A percentile compares a stretch with the other conserved stretches of the same genome.
Conservation (phyloP, 1,139 yeast genomes). For the Saccharomycopsis hybrid region DNA sequence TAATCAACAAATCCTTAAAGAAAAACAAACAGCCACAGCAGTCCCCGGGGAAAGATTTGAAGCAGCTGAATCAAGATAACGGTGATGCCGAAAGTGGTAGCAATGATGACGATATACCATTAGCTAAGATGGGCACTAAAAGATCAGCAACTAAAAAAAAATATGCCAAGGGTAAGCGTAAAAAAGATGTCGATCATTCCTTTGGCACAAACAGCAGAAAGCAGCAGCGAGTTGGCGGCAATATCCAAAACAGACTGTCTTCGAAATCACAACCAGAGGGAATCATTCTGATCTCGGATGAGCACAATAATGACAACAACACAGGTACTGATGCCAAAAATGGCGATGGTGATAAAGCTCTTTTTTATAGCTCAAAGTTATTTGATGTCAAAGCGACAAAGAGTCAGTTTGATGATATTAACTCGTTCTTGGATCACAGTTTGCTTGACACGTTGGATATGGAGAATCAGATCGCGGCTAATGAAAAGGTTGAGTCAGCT, state of each 20-base stretch:
- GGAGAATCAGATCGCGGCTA: constrained; percentile 10
- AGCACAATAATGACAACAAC: not conserved
- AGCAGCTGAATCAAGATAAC: not conserved
- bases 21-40: not conserved
- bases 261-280: too few relatives aligned
- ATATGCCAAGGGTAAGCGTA: too few relatives aligned
- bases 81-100: not conserved
- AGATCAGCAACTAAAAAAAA: too few relatives aligned
- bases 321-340: not conserved
- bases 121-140: too few relatives aligned
- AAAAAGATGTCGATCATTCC: too few relatives aligned
- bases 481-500: constrained; percentile 2
- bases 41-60: not conserved
- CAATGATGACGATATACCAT: too few relatives aligned
- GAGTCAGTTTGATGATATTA: constrained; percentile 5
- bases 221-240: too few relatives aligned
- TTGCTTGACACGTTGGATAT: constrained; percentile 10
- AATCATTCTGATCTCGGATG: not conserved
- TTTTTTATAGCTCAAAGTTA: too few relatives aligned
- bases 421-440: constrained; percentile 10
- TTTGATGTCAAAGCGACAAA: not conserved
- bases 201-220: too few relatives aligned
- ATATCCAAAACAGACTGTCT: too few relatives aligned
- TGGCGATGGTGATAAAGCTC: constrained; percentile 22
- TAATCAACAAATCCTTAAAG: not conserved